These are phyloP conservation scores for Epichloe elymi DNA, from an alignment of 2,329 filamentous ascomycete species.

Conservation along the genomic window DNA sequence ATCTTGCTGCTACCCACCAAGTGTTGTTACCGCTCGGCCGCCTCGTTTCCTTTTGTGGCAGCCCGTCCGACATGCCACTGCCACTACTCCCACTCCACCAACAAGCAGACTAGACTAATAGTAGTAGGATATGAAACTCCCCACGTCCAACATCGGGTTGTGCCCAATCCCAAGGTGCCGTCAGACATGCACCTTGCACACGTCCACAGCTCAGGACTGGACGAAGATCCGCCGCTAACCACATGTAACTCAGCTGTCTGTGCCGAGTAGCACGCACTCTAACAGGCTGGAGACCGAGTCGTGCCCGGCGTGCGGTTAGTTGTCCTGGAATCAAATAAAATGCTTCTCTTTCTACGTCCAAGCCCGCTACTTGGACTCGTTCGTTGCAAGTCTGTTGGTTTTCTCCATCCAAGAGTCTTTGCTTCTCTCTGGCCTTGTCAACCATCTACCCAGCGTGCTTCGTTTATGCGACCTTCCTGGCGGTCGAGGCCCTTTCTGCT, in stretches of 20 bases:
- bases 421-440: neutral
- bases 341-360: neutral
- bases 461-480: neutral
- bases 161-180: conserved; percentile 4
- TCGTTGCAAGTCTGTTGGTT: neutral
- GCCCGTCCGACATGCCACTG: no score
- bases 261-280: no score
- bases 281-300: neutral
- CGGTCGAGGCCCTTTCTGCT: neutral
- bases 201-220: neutral
- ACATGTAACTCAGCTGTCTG: no score
- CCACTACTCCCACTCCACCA: no score
- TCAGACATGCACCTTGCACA: conserved; percentile 5
- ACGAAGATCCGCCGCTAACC: neutral
- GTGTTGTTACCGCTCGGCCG: neutral
- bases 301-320: neutral
- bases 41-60: neutral
- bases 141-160: neutral
- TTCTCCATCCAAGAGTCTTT: neutral
- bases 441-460: neutral
- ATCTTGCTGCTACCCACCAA: neutral
- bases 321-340: no score
- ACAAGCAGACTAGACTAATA: no score
- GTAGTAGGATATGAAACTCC: neutral
- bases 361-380: neutral